phyloP scores from a whole-genome alignment of 257 asterid species.

The Nicotiana noctiflora region DNA sequence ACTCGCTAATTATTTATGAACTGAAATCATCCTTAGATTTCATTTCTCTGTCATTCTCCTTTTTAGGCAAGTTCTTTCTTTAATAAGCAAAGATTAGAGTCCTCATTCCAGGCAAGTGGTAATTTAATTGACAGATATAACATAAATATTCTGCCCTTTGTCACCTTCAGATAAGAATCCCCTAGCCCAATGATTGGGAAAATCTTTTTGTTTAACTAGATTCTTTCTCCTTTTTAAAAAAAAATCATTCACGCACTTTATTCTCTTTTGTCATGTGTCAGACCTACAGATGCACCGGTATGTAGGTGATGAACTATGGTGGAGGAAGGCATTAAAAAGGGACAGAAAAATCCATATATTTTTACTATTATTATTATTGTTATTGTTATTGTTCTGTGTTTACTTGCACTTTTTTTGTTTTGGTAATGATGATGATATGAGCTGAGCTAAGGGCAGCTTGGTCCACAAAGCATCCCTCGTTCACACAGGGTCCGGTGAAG shows the following conservation, averaged over 20 bases:
- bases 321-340: too few relatives aligned
- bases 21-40: not conserved
- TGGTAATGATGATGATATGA: too few relatives aligned
- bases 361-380: too few relatives aligned
- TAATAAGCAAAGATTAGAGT: not conserved
- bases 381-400: too few relatives aligned
- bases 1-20: not conserved
- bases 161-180: conserved; percentile 7
- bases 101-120: not conserved
- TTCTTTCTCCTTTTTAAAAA: conserved; percentile 4
- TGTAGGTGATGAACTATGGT: too few relatives aligned
- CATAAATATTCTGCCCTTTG: not conserved
- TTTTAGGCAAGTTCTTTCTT: not conserved
- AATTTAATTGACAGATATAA: not conserved
- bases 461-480: too few relatives aligned
- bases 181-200: conserved; percentile 3
- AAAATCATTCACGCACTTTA: conserved; percentile 20
- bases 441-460: too few relatives aligned
- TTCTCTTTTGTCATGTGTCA: not conserved
- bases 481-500: too few relatives aligned
- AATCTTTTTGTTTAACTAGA: conserved; percentile 9
- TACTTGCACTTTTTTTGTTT: too few relatives aligned
- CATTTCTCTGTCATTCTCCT: not conserved
- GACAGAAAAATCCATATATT: too few relatives aligned
- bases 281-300: too few relatives aligned